These are phyloP conservation scores for Neofusicoccum ribis DNA, from an alignment of 2,329 filamentous ascomycete species.

Conservation along the genomic window DNA sequence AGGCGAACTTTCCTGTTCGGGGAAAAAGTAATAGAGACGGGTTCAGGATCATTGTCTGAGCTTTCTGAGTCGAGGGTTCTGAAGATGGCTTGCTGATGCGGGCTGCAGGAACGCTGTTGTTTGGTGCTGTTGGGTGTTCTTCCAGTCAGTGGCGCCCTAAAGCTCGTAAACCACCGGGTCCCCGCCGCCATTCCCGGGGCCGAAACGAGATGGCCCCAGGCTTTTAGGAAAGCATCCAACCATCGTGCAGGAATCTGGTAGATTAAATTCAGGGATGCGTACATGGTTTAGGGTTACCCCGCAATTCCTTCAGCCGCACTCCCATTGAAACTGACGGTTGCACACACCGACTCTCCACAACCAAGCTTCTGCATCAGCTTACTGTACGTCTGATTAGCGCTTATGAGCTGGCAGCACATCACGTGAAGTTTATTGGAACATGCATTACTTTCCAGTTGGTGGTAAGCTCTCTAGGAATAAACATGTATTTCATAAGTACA, in stretches of 20 bases:
- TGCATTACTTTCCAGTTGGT: not conserved
- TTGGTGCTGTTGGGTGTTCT: not conserved
- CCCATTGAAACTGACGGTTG: not conserved
- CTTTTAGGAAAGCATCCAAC: not conserved
- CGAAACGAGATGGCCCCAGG: not conserved
- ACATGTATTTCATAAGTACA: not conserved
- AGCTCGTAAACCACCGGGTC: not conserved
- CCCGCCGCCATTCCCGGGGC: constrained; percentile 2
- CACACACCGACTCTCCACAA: not conserved
- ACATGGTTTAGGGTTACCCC: not conserved
- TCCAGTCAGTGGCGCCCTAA: not conserved
- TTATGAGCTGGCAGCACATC: not conserved
- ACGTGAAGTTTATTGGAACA: not conserved
- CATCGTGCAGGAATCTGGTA: not conserved
- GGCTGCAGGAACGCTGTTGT: constrained; percentile 3
- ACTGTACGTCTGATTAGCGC: not conserved
- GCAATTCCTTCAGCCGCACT: not conserved
- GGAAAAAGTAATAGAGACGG: not conserved
- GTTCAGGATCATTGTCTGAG: not conserved
- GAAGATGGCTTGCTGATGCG: not conserved
- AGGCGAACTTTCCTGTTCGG: not conserved
- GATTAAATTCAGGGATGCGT: not conserved
- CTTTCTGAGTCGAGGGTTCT: not conserved
- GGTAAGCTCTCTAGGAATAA: not conserved
- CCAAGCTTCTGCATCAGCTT: constrained; percentile 2